Evolutionary conservation across 495 filamentous ascomycete genomes (phyloP), one percentile per base, ranked within the genome.

Genomic region (Xylaria intraflava): DNA sequence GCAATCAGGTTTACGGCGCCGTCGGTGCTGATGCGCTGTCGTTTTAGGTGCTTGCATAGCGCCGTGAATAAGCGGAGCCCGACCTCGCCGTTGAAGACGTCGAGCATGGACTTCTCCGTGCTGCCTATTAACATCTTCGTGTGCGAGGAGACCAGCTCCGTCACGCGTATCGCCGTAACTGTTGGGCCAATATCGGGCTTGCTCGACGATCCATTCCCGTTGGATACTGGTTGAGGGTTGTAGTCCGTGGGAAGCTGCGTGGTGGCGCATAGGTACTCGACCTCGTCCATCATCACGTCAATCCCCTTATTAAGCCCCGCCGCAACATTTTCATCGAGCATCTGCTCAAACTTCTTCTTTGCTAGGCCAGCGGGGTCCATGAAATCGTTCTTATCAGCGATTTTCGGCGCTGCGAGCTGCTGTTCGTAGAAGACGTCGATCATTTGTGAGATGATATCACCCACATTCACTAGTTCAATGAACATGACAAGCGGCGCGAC

Each of bases 321-420:
- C 1, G 94, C 94, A 19, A 99, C 94, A 46, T 88, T 85, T 70
- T 97, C 94, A 65, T 99, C 94, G 9, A 99, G 83, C 86, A 96
- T 95, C 69, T 97, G 91, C 75, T 99, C 94, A 55, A 99, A 99
- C 42, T 87, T 89, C 71, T 96, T 97, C 79, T 99, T 99, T 60
- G 92, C 90, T 57, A 94, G 84, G 17, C 84, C 85, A 0, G 90
- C 88, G 4, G 90, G 89, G 62, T 93, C 88, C 30, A 99, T 72
- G 62, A 97, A 99, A 68, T 99, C 93, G 60, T 94, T 91, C 20
- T 87, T 82, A 62, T 99, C 92, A 11, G 86, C 86, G 46, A 99
- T 82, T 56, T 87, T 88, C 3, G 83, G 78, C 0, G 82, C 82
- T 6, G 89, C 84, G 30, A 99, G 78, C 66, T 97, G 92, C 65